Base-by-base conservation (phyloP, 257 asterid species). In the Paraleonurus japonicus region DNA sequence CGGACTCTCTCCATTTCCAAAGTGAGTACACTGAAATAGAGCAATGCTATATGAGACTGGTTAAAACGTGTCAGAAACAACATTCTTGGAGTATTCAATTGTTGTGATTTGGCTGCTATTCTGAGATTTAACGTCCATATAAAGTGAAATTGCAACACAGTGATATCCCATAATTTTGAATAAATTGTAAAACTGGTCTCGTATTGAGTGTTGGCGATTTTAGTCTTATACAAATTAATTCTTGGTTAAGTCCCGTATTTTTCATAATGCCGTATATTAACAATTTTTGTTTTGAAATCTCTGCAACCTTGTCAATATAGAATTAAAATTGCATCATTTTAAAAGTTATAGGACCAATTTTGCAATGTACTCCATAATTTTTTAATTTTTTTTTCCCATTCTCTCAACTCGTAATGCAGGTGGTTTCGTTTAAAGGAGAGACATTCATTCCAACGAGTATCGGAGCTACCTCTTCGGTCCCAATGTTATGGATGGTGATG, bases 401-500 rank as follows among this genome's bases (percentile, higher is more conserved):
- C 28, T 30, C 39, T 28, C 7, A 22, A 50, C 16, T 8, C 13
- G 10, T 41, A 43, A 55, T 65, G 60, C 85, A 95, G 99, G 90
- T 89, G 72, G 73, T 95, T 61, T 69, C 75, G 11, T 61, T 85
- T 15, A 61, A 71, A 35, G 94, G 86, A 71, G 99, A 92, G 79
- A 67, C 85, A 4, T 89, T 83, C 75, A 77, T 92, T 43, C 99
- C 98, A 13, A 95, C 98, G 7, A 84, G 95, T 80, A 54, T 94
- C 5, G 88, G 89, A 35, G 76, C 89, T 0, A 41, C 89, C 72
- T 65, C 78, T 8, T 85, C 88, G 0, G 72, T 65, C 65, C 81
- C 82, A 13, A 64, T 84, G 10, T 79, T 92, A 70, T 95, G 98
- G 99, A 89, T 89, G 95, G 92, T 89, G 57, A 89, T 95, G 97